phyloP scores from a whole-genome alignment of 1,284 basidiomycete genomes.

The Fereydounia khargensis region DNA sequence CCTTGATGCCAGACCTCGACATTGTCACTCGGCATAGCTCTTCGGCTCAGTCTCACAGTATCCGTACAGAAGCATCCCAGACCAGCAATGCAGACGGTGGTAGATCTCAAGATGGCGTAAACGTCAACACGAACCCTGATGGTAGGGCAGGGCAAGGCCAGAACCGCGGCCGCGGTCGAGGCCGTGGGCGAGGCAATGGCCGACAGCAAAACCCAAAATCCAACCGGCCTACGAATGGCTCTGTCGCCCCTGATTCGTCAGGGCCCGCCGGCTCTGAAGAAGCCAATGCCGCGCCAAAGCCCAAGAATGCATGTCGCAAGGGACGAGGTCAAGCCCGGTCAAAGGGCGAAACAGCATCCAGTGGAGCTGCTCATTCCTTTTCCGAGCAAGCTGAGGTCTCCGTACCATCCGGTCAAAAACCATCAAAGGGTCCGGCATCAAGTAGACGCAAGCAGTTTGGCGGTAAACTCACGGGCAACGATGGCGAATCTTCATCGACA shows the following conservation, averaged over 20 bases:
- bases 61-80: too few relatives aligned
- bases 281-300: not conserved
- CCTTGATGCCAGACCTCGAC: too few relatives aligned
- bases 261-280: not conserved
- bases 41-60: too few relatives aligned
- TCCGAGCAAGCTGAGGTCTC: too few relatives aligned
- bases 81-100: too few relatives aligned
- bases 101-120: too few relatives aligned
- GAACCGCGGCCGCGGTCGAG: constrained; percentile 5
- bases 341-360: too few relatives aligned
- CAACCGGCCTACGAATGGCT: not conserved
- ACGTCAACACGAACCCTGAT: too few relatives aligned
- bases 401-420: constrained; percentile 5
- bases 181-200: constrained; percentile 7
- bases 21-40: too few relatives aligned
- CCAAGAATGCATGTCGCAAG: constrained; percentile 2
- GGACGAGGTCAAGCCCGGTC: too few relatives aligned
- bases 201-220: not conserved
- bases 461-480: constrained; percentile 28
- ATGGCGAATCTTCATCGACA: not conserved
- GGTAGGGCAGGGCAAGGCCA: too few relatives aligned
- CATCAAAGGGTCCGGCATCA: not conserved
- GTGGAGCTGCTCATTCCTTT: too few relatives aligned
- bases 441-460: constrained; percentile 32
- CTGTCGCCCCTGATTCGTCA: not conserved